Conservation (phyloP, 73 alveolate species). For the Strombidium stylifer region DNA sequence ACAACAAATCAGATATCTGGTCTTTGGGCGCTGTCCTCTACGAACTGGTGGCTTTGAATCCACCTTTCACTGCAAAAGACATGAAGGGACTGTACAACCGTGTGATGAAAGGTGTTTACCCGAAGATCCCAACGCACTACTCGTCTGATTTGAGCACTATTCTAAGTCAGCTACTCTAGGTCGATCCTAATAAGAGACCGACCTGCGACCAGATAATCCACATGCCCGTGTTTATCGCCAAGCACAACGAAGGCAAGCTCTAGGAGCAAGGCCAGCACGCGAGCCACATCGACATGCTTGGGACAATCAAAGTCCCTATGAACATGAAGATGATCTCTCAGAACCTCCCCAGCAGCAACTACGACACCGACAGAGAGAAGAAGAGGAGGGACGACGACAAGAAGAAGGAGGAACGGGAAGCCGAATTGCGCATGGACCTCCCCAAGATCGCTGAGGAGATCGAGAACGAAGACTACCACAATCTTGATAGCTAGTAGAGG, state of each 20-base stretch:
- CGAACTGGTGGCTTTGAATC: slow-evolving; percentile 80
- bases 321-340: slow-evolving; percentile 40
- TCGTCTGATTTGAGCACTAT: slow-evolving; percentile 60
- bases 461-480: no score
- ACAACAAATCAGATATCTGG: slow-evolving; percentile 90
- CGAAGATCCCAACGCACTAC: slow-evolving; percentile 61
- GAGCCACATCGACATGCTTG: no score
- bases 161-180: slow-evolving; percentile 20
- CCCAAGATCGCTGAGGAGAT: no score
- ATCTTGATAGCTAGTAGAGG: no score
- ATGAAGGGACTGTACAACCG: slow-evolving; percentile 78
- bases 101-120: slow-evolving; percentile 74
- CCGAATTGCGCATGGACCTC: no score
- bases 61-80: slow-evolving; percentile 87
- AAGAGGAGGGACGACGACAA: background rate
- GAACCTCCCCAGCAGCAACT: slow-evolving; percentile 60
- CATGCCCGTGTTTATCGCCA: slow-evolving; percentile 19
- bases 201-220: slow-evolving; percentile 17
- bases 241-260: no score
- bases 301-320: slow-evolving; percentile 64
- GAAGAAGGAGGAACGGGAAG: no score
- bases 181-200: slow-evolving; percentile 18
- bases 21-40: slow-evolving; percentile 87
- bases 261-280: no score
- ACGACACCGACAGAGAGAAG: slow-evolving; percentile 28